A percentile compares a stretch with the other conserved stretches of the same genome.
Conservation (phyloP, 2,329 filamentous ascomycete species). For the Microascus cirrosus region DNA sequence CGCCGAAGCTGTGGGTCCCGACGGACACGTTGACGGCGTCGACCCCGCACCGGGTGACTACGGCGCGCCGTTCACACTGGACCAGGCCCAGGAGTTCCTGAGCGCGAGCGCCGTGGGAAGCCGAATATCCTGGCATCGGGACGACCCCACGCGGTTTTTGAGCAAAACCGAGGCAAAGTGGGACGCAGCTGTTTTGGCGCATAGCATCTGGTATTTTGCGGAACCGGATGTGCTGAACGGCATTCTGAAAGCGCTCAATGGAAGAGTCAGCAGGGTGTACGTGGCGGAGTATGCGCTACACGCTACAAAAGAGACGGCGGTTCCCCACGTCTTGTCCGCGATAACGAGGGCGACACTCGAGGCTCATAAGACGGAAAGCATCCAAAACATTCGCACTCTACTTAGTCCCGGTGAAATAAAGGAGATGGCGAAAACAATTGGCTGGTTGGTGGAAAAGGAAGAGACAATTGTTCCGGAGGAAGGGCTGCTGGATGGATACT, state of each 20-base stretch:
- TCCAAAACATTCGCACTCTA: conserved; percentile 34
- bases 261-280: conserved; percentile 10
- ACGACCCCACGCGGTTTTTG: conserved; percentile 23
- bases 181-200: conserved; percentile 34
- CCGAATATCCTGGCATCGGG: conserved; percentile 30
- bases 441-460: conserved; percentile 25
- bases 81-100: conserved; percentile 34
- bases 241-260: conserved; percentile 12
- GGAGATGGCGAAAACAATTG: conserved; percentile 18
- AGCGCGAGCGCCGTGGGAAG: conserved; percentile 23
- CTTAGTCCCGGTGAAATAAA: conserved; percentile 28
- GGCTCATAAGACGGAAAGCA: conserved; percentile 21
- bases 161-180: conserved; percentile 9
- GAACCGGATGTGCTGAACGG: conserved; percentile 16
- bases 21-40: conserved; percentile 35
- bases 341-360: conserved; percentile 32
- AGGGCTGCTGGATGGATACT: conserved; percentile 31
- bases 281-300: conserved; percentile 17
- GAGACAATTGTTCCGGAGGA: conserved; percentile 20
- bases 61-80: conserved; percentile 35
- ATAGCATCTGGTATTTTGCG: conserved; percentile 44
- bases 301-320: conserved; percentile 22
- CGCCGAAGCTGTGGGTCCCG: conserved; percentile 30
- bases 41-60: conserved; percentile 41
- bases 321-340: conserved; percentile 40